Conservation (phyloP, 1,284 basidiomycete genomes). For the Stereum hirsutum region DNA sequence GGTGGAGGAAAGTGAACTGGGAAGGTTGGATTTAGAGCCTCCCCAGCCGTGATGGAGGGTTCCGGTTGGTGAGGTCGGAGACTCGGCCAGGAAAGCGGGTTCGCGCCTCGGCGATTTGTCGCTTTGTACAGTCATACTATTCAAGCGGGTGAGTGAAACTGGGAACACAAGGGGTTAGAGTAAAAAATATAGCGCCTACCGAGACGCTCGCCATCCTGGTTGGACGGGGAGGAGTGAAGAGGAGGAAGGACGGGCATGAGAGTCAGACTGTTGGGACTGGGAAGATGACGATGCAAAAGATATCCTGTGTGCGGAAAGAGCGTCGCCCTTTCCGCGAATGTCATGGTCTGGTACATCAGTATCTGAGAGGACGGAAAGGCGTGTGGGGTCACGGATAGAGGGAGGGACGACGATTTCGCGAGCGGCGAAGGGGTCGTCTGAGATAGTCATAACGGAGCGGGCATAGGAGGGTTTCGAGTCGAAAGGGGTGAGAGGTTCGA, state of each 20-base stretch:
- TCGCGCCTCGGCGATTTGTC: slow-evolving; percentile 9
- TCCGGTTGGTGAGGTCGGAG: slow-evolving; percentile 6
- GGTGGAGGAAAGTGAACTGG: slow-evolving; percentile 9
- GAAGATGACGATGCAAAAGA: slow-evolving; percentile 53
- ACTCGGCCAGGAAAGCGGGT: slow-evolving; percentile 1
- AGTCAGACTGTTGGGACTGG: slow-evolving; percentile 27
- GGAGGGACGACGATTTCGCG: slow-evolving; percentile 31
- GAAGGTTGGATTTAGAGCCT: slow-evolving; percentile 5
- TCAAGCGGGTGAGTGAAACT: too few relatives aligned
- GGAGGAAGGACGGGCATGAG: slow-evolving; percentile 4
- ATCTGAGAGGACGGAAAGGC: slow-evolving; percentile 46
- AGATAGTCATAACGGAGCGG: slow-evolving; percentile 50
- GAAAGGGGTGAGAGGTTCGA: slow-evolving; percentile 18
- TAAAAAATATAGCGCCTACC: slow-evolving; percentile 4
- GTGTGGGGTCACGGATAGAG: slow-evolving; percentile 23
- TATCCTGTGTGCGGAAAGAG: slow-evolving; percentile 27
- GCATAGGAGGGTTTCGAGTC: slow-evolving; percentile 33
- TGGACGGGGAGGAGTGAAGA: slow-evolving; percentile 6
- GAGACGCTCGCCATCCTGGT: slow-evolving; percentile 8
- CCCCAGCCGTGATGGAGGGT: neutral
- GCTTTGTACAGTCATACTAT: slow-evolving; percentile 10
- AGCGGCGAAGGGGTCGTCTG: slow-evolving; percentile 58
- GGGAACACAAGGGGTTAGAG: neutral
- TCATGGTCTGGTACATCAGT: slow-evolving; percentile 36
- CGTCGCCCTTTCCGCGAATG: slow-evolving; percentile 25